Evolutionary conservation across 2,329 filamentous ascomycete species (phyloP).

Genomic region (Botrytis hyacinthi): DNA sequence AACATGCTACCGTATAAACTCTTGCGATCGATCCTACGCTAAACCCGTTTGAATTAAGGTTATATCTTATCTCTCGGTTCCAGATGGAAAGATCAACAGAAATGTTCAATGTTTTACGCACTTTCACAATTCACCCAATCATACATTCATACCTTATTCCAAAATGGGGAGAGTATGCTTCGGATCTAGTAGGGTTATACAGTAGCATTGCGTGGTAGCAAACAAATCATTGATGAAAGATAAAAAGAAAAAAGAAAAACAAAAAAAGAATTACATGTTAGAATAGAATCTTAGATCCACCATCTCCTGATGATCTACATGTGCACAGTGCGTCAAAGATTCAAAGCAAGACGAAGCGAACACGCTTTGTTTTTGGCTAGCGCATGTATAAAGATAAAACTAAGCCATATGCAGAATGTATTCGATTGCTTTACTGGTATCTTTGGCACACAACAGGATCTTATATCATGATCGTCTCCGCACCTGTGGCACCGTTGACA

Average conservation of each 20-base stretch:
- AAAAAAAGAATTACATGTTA: background rate
- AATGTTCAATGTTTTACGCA: background rate
- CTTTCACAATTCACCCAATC: background rate
- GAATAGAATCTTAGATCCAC: background rate
- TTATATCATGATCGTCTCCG: background rate
- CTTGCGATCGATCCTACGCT: background rate
- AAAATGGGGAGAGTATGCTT: background rate
- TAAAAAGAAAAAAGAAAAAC: background rate
- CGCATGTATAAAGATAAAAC: background rate
- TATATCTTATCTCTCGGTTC: background rate
- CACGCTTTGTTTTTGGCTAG: slow-evolving; percentile 1
- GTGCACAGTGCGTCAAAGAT: background rate
- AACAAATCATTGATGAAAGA: background rate
- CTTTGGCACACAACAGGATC: background rate
- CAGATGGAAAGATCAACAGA: background rate
- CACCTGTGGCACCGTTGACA: background rate
- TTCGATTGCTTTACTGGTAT: background rate
- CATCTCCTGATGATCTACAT: background rate
- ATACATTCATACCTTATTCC: background rate
- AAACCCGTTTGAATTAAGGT: background rate
- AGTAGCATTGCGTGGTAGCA: background rate
- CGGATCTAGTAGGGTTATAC: background rate
- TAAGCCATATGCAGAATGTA: background rate
- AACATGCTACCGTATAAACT: background rate
- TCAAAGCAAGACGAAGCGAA: slow-evolving; percentile 1